phyloP scores from a whole-genome alignment of 768 basidiomycete genomes.

The Boletus edulis region DNA sequence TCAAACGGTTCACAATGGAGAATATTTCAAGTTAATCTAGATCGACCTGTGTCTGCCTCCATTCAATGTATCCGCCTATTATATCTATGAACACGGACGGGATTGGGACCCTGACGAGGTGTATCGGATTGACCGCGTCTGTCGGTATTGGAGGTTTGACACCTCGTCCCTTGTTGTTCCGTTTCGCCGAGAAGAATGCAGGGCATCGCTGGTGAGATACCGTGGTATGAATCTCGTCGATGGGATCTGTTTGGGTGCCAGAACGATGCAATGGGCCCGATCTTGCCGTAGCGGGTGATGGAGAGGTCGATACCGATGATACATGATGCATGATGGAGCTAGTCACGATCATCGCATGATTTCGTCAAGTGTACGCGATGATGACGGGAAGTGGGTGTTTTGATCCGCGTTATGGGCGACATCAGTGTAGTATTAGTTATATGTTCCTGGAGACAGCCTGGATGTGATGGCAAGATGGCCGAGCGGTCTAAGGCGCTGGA shows the following conservation, averaged over 20 bases:
- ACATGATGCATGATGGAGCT: too few species aligned
- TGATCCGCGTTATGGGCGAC: too few species aligned
- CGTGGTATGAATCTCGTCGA: neutral
- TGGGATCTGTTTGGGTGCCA: neutral
- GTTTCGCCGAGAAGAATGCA: too few species aligned
- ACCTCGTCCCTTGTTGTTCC: too few species aligned
- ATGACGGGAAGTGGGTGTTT: too few species aligned
- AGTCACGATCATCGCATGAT: too few species aligned
- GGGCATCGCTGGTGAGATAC: too few species aligned
- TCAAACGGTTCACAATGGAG: neutral
- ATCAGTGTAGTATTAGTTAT: too few species aligned
- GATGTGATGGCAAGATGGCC: slow-evolving; percentile 43
- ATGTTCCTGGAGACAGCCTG: too few species aligned
- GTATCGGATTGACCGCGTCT: neutral
- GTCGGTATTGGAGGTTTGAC: too few species aligned
- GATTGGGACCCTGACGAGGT: neutral
- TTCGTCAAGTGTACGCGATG: too few species aligned
- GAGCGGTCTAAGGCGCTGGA: slow-evolving; percentile 63
- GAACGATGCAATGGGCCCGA: neutral
- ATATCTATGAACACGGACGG: neutral
- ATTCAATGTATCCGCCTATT: neutral
- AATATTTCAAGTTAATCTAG: neutral
- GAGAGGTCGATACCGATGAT: too few species aligned
- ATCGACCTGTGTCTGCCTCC: neutral
- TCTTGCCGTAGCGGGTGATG: neutral